Evolutionary conservation across 805 yeast species (phyloP).

Genomic region (Alloascoidea africana): DNA sequence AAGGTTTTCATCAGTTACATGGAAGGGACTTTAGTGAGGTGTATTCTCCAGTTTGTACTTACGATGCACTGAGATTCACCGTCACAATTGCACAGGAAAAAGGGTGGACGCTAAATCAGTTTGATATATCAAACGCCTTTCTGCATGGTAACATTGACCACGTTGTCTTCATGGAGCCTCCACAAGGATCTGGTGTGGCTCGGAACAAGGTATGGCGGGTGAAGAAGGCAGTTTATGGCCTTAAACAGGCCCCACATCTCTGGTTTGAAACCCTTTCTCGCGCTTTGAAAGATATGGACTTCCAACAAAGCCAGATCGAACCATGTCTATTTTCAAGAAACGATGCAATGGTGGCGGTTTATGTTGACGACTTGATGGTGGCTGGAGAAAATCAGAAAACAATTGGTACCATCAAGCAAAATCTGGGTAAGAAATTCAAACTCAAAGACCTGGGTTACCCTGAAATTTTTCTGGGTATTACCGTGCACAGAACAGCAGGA

Average conservation of each 20-base stretch:
- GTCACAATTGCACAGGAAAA: too few species aligned
- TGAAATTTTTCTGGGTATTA: neutral
- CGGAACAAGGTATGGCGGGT: slow-evolving; percentile 7
- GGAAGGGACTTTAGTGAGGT: neutral
- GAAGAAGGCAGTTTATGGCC: slow-evolving; percentile 8
- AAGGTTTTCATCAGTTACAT: neutral
- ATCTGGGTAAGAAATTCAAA: neutral
- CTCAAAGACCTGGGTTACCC: neutral
- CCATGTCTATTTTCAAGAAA: neutral
- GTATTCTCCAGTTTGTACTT: neutral
- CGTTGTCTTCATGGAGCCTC: too few species aligned
- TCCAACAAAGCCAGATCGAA: slow-evolving; percentile 4
- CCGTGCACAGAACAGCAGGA: neutral
- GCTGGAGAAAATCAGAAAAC: neutral
- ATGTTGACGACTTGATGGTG: neutral
- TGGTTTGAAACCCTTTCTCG: slow-evolving; percentile 16
- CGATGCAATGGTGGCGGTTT: neutral
- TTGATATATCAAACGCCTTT: too few species aligned
- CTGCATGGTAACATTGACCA: too few species aligned
- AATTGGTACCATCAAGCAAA: neutral
- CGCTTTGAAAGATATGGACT: slow-evolving; percentile 13
- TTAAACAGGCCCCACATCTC: slow-evolving; percentile 12
- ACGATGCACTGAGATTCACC: neutral
- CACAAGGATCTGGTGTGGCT: too few species aligned
- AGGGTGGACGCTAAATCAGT: too few species aligned